Base-by-base conservation (phyloP, 2,329 filamentous ascomycete species). In the Penicillium sp. region DNA sequence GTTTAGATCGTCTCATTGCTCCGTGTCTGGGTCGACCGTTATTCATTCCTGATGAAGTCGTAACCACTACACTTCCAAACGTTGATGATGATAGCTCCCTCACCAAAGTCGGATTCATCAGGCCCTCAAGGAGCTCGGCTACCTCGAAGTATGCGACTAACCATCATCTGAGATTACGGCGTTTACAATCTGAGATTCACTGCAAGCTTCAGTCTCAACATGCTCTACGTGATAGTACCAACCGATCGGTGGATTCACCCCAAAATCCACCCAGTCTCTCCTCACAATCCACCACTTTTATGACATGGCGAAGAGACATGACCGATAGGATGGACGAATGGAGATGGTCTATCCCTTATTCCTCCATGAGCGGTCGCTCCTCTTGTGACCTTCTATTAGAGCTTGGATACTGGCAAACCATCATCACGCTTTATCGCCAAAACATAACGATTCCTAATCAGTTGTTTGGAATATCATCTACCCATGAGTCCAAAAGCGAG, bases 1-100 rank as follows among this genome's bases (percentile, higher is more conserved):
- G 89, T 1, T 82, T 95, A 46, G 91, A 96, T 74, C 84, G 91
- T 10, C 84, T 96, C 4, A 90, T 95, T 44, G 91, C 89, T 67
- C 90, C 89, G 16, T 93, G 90, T 65, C 90, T 95, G 16, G 90
- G 91, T 33, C 81, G 91, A 50, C 91, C 91, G 1, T 54, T 57
- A 19, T 46, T 29, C 26, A 54, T 57, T 29, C 45, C 54, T 1
- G 57, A 59, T 22, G 54, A 59, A 7, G 49, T 57, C 21, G 31
- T 59, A 7, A 54, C 54, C 3, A 54, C 54, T 8, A 29, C 24
- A 13, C 56, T 57, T 21, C 57, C 54, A 1, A 42, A 29, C 3
- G 24, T 55, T 19, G 22, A 21, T 3, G 31, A 51, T 19, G 21
- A 37, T 11, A 3, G 1, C 21, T 29, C 5, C 11, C 9, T 22